These are phyloP conservation scores for Lachnellula hyalina DNA, from an alignment of 2,329 filamentous ascomycete genomes.

Conservation along the genomic window DNA sequence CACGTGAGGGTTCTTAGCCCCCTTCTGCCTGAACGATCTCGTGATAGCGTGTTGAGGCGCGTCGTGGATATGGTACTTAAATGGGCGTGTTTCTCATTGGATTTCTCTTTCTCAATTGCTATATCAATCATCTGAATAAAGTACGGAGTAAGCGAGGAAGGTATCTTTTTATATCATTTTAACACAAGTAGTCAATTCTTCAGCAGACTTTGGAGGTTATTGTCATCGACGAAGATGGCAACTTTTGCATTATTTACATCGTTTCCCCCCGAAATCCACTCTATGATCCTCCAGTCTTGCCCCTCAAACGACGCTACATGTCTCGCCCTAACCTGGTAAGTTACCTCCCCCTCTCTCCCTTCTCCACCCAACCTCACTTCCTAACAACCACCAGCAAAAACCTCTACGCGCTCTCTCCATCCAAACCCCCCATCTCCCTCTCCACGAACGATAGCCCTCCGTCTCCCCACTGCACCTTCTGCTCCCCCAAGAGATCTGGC, in stretches of 20 bases:
- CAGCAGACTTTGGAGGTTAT: not conserved
- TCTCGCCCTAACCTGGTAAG: slow-evolving; percentile 27
- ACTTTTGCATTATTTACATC: slow-evolving; percentile 19
- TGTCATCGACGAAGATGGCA: not conserved
- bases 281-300: slow-evolving; percentile 21
- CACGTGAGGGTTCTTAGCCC: slow-evolving; percentile 11
- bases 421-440: slow-evolving; percentile 8
- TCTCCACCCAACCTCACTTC: not conserved
- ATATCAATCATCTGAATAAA: too few relatives aligned
- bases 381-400: slow-evolving; percentile 15
- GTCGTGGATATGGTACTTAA: not conserved
- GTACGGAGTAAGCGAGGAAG: not conserved
- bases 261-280: slow-evolving; percentile 25
- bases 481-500: not conserved
- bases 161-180: not conserved
- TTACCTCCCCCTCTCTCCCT: not conserved
- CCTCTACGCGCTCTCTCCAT: slow-evolving; percentile 16
- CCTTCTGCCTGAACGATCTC: slow-evolving; percentile 9
- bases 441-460: slow-evolving; percentile 6
- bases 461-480: slow-evolving; percentile 5
- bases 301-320: slow-evolving; percentile 22
- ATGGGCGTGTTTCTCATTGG: not conserved
- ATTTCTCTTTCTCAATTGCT: not conserved
- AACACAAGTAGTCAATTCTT: not conserved
- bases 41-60: slow-evolving; percentile 15